Percentiles rank a stretch among this genome's conserved stretches.
These are phyloP conservation scores for Sclerotinia glacialis DNA, from an alignment of 2,329 filamentous ascomycete species.

Conservation along the genomic window DNA sequence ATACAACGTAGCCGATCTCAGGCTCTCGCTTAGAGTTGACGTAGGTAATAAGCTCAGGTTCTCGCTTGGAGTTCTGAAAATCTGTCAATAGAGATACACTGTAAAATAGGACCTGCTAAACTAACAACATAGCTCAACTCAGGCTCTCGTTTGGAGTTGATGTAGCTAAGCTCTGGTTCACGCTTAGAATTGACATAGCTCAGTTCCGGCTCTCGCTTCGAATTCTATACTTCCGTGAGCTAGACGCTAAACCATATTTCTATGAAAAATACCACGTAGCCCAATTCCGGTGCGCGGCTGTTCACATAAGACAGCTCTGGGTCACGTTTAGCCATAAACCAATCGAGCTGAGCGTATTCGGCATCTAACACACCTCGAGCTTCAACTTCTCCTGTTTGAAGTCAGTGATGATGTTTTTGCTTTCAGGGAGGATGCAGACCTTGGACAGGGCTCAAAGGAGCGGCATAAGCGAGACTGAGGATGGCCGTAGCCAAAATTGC, in stretches of 20 bases:
- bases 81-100: neutral
- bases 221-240: neutral
- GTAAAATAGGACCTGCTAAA: neutral
- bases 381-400: neutral
- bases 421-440: neutral
- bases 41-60: neutral
- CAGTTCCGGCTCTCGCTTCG: neutral
- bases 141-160: neutral
- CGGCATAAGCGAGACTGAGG: neutral
- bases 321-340: slow-evolving; percentile 3
- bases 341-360: neutral
- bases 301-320: slow-evolving; percentile 13
- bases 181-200: neutral
- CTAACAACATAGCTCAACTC: neutral
- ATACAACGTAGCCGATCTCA: neutral
- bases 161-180: neutral
- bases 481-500: neutral
- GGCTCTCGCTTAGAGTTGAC: neutral
- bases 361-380: slow-evolving; percentile 2
- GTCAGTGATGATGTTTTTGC: neutral
- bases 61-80: neutral
- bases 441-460: neutral
- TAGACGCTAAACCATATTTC: neutral
- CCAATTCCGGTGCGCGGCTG: neutral
- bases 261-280: neutral